Evolutionary conservation across 2,329 filamentous ascomycete species (phyloP).

Genomic region (Penicillium brevicompactum): DNA sequence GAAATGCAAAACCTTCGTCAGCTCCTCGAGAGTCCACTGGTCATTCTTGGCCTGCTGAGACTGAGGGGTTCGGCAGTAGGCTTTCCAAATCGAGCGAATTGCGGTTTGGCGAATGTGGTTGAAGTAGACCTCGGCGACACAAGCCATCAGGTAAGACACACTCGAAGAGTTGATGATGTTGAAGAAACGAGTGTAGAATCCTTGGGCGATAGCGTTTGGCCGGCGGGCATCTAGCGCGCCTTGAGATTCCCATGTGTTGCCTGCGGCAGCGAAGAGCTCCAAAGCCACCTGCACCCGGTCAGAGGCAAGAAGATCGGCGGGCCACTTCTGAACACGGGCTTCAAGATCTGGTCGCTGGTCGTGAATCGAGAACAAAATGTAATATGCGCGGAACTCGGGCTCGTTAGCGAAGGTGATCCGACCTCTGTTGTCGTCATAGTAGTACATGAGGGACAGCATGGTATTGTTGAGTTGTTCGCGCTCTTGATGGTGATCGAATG

Average conservation of each 20-base stretch:
- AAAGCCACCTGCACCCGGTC: conserved; percentile 58
- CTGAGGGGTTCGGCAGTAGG: conserved; percentile 51
- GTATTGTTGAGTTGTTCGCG: conserved; percentile 66
- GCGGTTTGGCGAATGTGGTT: conserved; percentile 59
- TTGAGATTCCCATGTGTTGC: conserved; percentile 55
- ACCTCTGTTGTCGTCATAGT: conserved; percentile 59
- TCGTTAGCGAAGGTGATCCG: conserved; percentile 58
- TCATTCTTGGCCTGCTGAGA: conserved; percentile 53
- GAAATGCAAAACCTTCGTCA: conserved; percentile 57
- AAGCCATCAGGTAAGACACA: conserved; percentile 65
- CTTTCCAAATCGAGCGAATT: conserved; percentile 58
- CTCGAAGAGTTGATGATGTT: conserved; percentile 55
- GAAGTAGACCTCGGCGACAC: conserved; percentile 66
- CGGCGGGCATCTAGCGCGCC: conserved; percentile 53
- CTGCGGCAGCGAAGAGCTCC: conserved; percentile 58
- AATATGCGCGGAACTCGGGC: conserved; percentile 66
- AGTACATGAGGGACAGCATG: conserved; percentile 62
- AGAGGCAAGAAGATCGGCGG: conserved; percentile 52
- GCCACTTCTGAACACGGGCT: conserved; percentile 60
- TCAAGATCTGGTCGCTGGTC: conserved; percentile 58
- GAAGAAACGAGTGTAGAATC: conserved; percentile 63
- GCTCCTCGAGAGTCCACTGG: conserved; percentile 58
- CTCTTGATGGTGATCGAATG: conserved; percentile 62
- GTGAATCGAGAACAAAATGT: conserved; percentile 59
- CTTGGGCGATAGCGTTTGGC: conserved; percentile 57